phyloP scores from a whole-genome alignment of 2,329 filamentous ascomycete species.

The Colletotrichum falcatum region DNA sequence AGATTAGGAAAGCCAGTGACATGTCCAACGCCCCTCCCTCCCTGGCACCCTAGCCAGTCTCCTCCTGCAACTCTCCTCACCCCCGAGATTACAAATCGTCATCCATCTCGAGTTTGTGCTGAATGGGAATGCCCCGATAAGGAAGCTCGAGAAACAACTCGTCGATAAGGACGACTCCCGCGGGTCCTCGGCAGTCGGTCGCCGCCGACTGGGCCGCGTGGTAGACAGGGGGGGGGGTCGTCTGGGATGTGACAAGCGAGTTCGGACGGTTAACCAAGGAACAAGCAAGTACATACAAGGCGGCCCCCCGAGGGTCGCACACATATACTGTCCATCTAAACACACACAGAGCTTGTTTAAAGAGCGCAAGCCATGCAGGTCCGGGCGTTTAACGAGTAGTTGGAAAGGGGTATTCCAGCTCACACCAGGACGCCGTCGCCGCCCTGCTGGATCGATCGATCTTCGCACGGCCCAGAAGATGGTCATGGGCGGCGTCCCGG shows the following conservation, averaged over 20 bases:
- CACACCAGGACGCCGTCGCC: conserved; percentile 34
- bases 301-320: no score
- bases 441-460: not conserved
- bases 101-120: conserved; percentile 26
- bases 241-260: conserved; percentile 10
- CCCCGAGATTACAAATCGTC: conserved; percentile 39
- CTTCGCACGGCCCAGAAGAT: conserved; percentile 85
- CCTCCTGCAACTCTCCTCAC: not conserved
- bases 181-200: not conserved
- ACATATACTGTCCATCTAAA: no score
- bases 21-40: not conserved
- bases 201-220: not conserved
- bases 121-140: conserved; percentile 24
- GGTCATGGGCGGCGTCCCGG: conserved; percentile 65
- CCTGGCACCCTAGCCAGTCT: not conserved
- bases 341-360: no score
- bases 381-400: conserved; percentile 9
- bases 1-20: not conserved
- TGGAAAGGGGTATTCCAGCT: conserved; percentile 30
- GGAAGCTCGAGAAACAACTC: conserved; percentile 31
- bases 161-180: conserved; percentile 28
- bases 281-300: no score
- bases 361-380: no score
- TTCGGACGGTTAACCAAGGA: conserved; percentile 26
- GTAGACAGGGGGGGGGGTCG: not conserved